Evolutionary conservation across 2,329 filamentous ascomycete species (phyloP).

Genomic region (Colletotrichum sidae): DNA sequence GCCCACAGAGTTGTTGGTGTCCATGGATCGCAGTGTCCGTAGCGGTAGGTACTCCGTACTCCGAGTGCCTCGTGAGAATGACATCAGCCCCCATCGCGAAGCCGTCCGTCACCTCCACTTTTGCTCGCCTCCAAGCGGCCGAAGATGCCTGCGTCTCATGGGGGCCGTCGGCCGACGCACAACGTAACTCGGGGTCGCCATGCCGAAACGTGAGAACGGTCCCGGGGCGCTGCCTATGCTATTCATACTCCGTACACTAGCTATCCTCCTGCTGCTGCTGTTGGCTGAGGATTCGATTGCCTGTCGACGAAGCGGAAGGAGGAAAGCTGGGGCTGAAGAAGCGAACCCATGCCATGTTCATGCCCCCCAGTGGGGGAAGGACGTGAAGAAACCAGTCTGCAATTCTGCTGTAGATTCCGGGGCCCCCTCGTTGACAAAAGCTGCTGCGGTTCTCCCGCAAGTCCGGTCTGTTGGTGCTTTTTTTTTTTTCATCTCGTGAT

Average conservation of each 20-base stretch:
- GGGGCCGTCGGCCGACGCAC: slow-evolving; percentile 21
- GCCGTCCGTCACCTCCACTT: slow-evolving; percentile 24
- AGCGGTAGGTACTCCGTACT: too few relatives aligned
- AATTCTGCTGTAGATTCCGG: slow-evolving; percentile 30
- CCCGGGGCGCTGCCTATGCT: too few relatives aligned
- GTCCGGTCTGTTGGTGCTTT: slow-evolving; percentile 30
- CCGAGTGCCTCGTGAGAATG: slow-evolving; percentile 8
- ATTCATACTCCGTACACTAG: too few relatives aligned
- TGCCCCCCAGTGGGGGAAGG: slow-evolving; percentile 18
- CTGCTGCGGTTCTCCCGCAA: slow-evolving; percentile 22
- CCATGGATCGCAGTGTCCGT: too few relatives aligned
- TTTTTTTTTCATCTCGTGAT: slow-evolving; percentile 29
- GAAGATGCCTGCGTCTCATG: slow-evolving; percentile 20
- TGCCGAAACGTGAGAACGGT: slow-evolving; percentile 12
- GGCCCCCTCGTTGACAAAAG: slow-evolving; percentile 29
- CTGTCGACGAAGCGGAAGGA: slow-evolving; percentile 4
- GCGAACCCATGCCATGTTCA: slow-evolving; percentile 10
- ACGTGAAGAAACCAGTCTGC: too few relatives aligned
- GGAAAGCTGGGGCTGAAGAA: too few relatives aligned
- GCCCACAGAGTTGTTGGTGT: too few relatives aligned
- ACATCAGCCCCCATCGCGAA: slow-evolving; percentile 31
- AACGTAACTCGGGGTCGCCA: slow-evolving; percentile 23
- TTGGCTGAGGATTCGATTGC: slow-evolving; percentile 22
- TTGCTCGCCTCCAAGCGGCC: slow-evolving; percentile 30
- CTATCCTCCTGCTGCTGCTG: not conserved